phyloP scores from a whole-genome alignment of 2,329 filamentous ascomycete genomes.

The Claviceps digitariae region DNA sequence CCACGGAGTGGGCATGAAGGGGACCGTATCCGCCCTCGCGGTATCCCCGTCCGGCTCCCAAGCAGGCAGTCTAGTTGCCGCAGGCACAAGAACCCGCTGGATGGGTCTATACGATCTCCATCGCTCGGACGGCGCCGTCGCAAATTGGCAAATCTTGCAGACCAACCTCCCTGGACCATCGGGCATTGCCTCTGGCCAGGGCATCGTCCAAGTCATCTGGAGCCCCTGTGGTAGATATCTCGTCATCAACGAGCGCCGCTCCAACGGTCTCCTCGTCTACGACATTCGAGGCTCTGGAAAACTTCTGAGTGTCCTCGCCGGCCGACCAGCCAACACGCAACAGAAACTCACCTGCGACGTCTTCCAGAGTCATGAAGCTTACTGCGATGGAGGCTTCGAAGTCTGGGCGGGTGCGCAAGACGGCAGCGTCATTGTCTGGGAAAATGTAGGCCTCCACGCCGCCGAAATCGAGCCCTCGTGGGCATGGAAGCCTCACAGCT shows the following conservation, averaged over 20 bases:
- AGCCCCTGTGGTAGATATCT: conserved; percentile 51
- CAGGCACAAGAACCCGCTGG: conserved; percentile 51
- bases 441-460: conserved; percentile 34
- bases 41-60: conserved; percentile 25
- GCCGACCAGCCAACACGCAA: conserved; percentile 36
- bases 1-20: conserved; percentile 50
- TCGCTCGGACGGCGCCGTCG: conserved; percentile 37
- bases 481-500: conserved; percentile 34
- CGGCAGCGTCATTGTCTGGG: conserved; percentile 45
- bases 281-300: conserved; percentile 46
- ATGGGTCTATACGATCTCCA: conserved; percentile 49
- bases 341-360: conserved; percentile 44
- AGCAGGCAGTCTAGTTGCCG: conserved; percentile 34
- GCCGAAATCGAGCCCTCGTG: conserved; percentile 33
- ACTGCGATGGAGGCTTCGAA: conserved; percentile 34
- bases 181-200: conserved; percentile 41
- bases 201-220: conserved; percentile 48
- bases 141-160: conserved; percentile 46
- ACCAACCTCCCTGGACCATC: conserved; percentile 28
- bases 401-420: conserved; percentile 46
- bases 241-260: conserved; percentile 45
- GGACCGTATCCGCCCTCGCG: conserved; percentile 43
- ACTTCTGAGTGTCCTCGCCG: conserved; percentile 40
- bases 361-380: conserved; percentile 27
- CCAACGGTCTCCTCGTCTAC: conserved; percentile 43